A percentile compares a stretch with the other conserved stretches of the same genome.
phyloP scores from a whole-genome alignment of 768 basidiomycete genomes.

The Termitomyces sp. region DNA sequence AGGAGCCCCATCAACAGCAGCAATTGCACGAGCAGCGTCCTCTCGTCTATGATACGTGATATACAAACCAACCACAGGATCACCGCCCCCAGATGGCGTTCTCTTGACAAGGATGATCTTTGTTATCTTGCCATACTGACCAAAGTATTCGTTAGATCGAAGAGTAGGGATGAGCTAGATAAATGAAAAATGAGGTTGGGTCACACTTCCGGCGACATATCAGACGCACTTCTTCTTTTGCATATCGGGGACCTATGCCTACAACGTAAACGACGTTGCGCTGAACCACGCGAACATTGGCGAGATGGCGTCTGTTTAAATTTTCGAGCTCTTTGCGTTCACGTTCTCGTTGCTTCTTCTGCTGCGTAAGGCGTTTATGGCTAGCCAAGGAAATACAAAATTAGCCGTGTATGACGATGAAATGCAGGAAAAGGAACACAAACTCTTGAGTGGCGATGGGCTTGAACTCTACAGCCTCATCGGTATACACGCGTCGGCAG shows the following conservation, averaged over 20 bases:
- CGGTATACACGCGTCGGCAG: constrained; percentile 88
- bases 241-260: constrained; percentile 89
- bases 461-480: constrained; percentile 92
- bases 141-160: constrained; percentile 94
- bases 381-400: constrained; percentile 31
- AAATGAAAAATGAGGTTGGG: background rate
- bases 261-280: constrained; percentile 95
- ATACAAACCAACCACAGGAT: constrained; percentile 85
- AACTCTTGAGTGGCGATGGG: constrained; percentile 94
- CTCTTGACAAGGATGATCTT: constrained; percentile 94
- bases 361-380: constrained; percentile 90
- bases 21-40: constrained; percentile 90
- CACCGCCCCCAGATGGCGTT: constrained; percentile 64
- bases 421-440: constrained; percentile 28
- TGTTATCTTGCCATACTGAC: constrained; percentile 96
- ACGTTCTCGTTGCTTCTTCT: constrained; percentile 92
- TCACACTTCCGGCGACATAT: constrained; percentile 2
- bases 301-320: constrained; percentile 76
- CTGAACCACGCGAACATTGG: constrained; percentile 95
- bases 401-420: constrained; percentile 6
- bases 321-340: constrained; percentile 93
- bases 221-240: constrained; percentile 86
- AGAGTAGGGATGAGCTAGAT: constrained; percentile 46
- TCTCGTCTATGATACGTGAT: constrained; percentile 93
- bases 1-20: constrained; percentile 86